A percentile compares a stretch with the other conserved stretches of the same genome.
These are phyloP conservation scores for Flaveria floridana DNA, from an alignment of 140 eudicot genomes.

Conservation along the genomic window DNA sequence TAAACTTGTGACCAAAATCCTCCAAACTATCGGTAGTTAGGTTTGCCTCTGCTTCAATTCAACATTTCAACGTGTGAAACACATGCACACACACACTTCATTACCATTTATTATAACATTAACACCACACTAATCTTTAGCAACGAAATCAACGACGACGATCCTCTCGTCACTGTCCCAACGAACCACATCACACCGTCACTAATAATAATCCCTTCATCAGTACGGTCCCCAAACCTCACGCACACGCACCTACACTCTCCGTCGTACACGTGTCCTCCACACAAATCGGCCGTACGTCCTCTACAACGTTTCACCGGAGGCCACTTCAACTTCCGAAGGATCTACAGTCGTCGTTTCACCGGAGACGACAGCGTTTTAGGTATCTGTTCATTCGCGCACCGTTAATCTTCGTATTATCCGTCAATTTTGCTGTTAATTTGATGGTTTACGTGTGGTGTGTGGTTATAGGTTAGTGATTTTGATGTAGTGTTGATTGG, in stretches of 20 bases:
- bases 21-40: neutral
- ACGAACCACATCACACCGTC: slow-evolving; percentile 12
- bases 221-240: slow-evolving; percentile 3
- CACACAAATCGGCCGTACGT: slow-evolving; percentile 3
- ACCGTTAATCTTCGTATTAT: neutral
- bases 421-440: neutral
- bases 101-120: too few relatives aligned
- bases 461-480: neutral
- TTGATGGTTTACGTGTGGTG: too few relatives aligned
- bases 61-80: neutral
- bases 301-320: slow-evolving; percentile 8
- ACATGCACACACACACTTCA: neutral
- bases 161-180: neutral
- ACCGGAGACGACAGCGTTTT: slow-evolving; percentile 14
- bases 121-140: neutral
- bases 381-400: slow-evolving; percentile 32
- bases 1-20: neutral
- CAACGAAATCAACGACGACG: slow-evolving; percentile 9
- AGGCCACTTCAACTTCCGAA: slow-evolving; percentile 4
- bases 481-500: slow-evolving; percentile 19
- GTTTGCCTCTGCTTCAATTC: neutral
- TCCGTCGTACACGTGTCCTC: slow-evolving; percentile 27
- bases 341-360: slow-evolving; percentile 3
- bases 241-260: slow-evolving; percentile 17
- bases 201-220: neutral